These are phyloP conservation scores for Neurospora crassa DNA, from an alignment of 2,329 filamentous ascomycete genomes.

Conservation along the genomic window DNA sequence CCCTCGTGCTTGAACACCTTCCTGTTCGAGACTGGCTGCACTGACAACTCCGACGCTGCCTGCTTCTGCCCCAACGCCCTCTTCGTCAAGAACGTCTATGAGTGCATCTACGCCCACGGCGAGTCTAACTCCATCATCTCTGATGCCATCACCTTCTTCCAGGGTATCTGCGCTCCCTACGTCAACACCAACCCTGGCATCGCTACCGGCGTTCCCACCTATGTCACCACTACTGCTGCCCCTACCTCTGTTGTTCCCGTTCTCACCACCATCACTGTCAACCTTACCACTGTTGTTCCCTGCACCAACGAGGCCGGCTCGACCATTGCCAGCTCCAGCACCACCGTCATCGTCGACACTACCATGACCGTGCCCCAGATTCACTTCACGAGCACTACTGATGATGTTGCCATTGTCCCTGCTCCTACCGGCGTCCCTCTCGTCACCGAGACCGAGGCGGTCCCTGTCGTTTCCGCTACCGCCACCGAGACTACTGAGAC, in stretches of 20 bases:
- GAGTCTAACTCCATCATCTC: constrained; percentile 55
- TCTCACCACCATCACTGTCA: constrained; percentile 38
- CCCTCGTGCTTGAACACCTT: constrained; percentile 90
- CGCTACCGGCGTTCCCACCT: constrained; percentile 56
- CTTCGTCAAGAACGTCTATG: constrained; percentile 71
- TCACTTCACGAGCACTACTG: constrained; percentile 32
- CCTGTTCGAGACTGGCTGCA: constrained; percentile 65
- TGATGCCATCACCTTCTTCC: constrained; percentile 71
- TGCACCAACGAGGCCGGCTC: constrained; percentile 36
- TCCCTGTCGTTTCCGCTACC: constrained; percentile 26
- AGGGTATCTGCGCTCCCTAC: constrained; percentile 78
- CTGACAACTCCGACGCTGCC: constrained; percentile 67
- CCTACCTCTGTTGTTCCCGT: constrained; percentile 28
- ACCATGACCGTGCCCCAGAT: constrained; percentile 44
- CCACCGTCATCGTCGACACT: constrained; percentile 35
- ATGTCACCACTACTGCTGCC: constrained; percentile 43
- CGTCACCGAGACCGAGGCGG: constrained; percentile 19
- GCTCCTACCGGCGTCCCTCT: constrained; percentile 25
- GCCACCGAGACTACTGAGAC: constrained; percentile 23
- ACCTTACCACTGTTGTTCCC: constrained; percentile 41
- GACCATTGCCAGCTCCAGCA: constrained; percentile 40
- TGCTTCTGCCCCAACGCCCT: constrained; percentile 80
- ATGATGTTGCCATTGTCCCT: constrained; percentile 31
- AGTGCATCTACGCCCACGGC: constrained; percentile 72
- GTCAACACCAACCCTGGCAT: constrained; percentile 74